Base-by-base conservation (phyloP, 768 basidiomycete species). In the Mycena olivaceomarginata region DNA sequence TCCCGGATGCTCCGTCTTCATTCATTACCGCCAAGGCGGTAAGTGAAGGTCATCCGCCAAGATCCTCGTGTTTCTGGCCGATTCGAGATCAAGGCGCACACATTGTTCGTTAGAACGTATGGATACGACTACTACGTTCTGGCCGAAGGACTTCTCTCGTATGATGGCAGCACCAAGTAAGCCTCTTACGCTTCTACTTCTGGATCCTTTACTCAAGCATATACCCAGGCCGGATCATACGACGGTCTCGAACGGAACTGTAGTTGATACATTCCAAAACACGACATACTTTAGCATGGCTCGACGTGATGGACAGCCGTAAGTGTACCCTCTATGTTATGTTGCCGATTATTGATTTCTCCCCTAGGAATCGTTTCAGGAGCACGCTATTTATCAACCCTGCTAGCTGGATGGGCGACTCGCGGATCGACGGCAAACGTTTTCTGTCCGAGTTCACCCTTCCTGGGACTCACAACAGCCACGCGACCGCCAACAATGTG, bases 71-170 rank as follows among this genome's bases (percentile, higher is more conserved):
- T 22, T 56, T 4, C 53, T 56, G 53, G 53, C 53, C 12, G 20
- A 25, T 56, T 56, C 7, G 53, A 56, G 53, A 56, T 56, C 53
- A 56, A 56, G 53, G 2, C 53, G n/a, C 53, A 56, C 53, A 25
- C 12, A 22, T 56, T 56, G n/a, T 56, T 56, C 53, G 12, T 4
- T 4, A 22, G n/a, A 22, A 56, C 53, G 12, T 56, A n/a, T 56
- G 2, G 53, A 56, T 56, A 56, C 22, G 53, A 56, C 53, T 56
- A 56, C 53, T 56, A 56, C 53, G 53, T 56, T n/a, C 53, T 56
- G 53, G 53, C 53, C 53, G 53, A 56, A n/a, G 53, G 53, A 22
- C n/a, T 56, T 56, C 53, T 56, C n/a, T 56, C 53, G 53, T 56
- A 56, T 56, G 53, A 56, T 22, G 53, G 53, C 6, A 48, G 16